Base-by-base conservation (phyloP, 164 flowering plant genomes). In the Stephania japonica region DNA sequence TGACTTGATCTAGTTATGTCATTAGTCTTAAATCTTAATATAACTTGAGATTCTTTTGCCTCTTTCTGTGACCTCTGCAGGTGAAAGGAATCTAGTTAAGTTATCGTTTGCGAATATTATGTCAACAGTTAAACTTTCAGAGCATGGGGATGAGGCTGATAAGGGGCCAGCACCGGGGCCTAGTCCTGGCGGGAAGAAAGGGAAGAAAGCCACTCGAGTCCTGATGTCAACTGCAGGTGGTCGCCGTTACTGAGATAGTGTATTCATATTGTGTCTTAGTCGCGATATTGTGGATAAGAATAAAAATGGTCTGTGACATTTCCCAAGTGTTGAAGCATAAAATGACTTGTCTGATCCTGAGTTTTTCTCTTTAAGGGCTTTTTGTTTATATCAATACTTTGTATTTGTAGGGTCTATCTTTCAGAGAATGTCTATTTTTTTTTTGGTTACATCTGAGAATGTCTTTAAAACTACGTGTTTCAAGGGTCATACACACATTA, bases 171-270 rank as follows among this genome's bases (percentile, higher is more conserved):
- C 6, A 13, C 53, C 53, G 1, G 62, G n/a, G 62, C 62, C n/a
- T 75, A 93, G 83, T 16, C 49, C 65, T 59, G 80, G 75, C 41
- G 82, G 82, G 42, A 95, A 89, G 87, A 95, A 89, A 74, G 98
- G 97, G 38, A 93, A 91, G 85, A 95, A 93, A 78, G 78, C 85
- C 11, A 84, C 77, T 72, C 85, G 90, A 56, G 88, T 95, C 42
- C 93, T 95, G 24, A 56, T 95, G 71, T 93, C 98, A n/a, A 95
- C 97, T 24, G 74, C 97, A 18, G 91, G 98, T 77, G 92, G 91
- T 32, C 85, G 99, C 32, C 92, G 98, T 65, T 93, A 32, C 38
- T 32, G 38, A 32, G 38, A 32, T 32, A 32, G 38, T 32, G 0
- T 32, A 32, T 32, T 32, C 38, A 32, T 32, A 32, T 32, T 32